Evolutionary conservation across 164 flowering plant species (phyloP).

Genomic region (Liriodendron chinense): DNA sequence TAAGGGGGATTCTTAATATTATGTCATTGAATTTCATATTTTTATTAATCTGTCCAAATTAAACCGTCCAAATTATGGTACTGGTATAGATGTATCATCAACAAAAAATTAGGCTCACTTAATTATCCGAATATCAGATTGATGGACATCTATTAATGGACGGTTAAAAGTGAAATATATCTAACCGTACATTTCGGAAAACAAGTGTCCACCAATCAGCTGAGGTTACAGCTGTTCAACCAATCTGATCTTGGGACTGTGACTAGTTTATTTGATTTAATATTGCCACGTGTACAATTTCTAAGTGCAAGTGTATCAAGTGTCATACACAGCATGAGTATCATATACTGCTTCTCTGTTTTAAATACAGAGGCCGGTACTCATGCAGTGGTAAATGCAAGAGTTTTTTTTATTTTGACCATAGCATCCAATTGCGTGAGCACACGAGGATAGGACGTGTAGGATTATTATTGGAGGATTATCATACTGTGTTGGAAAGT

Average conservation of each 20-base stretch:
- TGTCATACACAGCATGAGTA: background rate
- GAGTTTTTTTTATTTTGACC: conserved; percentile 2
- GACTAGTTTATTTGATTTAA: background rate
- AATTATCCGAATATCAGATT: no score
- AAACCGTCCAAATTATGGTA: no score
- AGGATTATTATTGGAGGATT: background rate
- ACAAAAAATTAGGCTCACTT: no score
- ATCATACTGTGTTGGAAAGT: background rate
- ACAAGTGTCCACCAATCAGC: no score
- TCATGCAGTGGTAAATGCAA: conserved; percentile 46
- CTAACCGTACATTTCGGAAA: no score
- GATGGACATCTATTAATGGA: no score
- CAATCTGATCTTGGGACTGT: background rate
- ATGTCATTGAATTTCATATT: no score
- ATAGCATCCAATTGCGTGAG: conserved; percentile 38
- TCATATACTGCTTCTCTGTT: background rate
- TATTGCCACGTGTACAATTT: background rate
- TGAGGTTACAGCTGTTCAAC: background rate
- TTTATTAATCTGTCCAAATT: no score
- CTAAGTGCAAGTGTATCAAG: background rate
- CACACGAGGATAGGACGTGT: conserved; percentile 33
- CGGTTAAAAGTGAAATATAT: no score
- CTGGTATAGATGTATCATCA: no score
- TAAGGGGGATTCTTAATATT: no score
- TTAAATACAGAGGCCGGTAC: conserved; percentile 27